phyloP scores from a whole-genome alignment of 2,329 filamentous ascomycete genomes.

The Pseudogymnoascus sp. region DNA sequence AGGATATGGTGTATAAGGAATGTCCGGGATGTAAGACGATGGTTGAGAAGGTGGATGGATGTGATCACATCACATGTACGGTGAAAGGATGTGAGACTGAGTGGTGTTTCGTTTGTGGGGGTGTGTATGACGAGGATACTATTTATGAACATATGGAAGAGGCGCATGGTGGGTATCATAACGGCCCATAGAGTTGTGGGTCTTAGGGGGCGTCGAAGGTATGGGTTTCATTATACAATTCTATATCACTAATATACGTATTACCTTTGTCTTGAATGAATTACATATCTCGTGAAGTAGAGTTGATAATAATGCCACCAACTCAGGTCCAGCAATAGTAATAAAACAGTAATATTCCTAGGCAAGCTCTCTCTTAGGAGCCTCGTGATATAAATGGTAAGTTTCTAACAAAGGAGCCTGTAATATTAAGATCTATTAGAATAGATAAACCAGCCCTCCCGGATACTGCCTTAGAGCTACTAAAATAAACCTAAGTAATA shows the following conservation, averaged over 20 bases:
- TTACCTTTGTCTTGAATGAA: background rate
- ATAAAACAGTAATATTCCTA: too few species aligned
- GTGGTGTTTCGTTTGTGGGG: conserved; percentile 36
- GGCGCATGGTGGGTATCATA: conserved; percentile 26
- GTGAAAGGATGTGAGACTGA: conserved; percentile 26
- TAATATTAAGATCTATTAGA: too few species aligned
- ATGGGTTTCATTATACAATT: background rate
- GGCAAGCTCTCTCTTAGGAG: too few species aligned
- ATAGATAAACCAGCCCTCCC: too few species aligned
- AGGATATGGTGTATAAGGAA: background rate
- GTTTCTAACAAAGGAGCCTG: too few species aligned
- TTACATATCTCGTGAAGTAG: background rate
- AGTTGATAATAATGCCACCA: background rate
- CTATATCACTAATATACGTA: background rate
- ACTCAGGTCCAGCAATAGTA: background rate
- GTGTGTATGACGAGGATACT: conserved; percentile 16
- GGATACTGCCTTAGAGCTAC: too few species aligned
- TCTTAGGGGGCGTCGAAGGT: background rate
- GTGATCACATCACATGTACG: conserved; percentile 30
- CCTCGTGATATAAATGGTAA: too few species aligned
- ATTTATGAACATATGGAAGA: conserved; percentile 33
- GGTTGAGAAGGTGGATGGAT: background rate
- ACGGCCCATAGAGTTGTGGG: background rate
- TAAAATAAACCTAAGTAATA: too few species aligned
- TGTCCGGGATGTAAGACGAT: background rate